phyloP scores from a whole-genome alignment of 495 filamentous ascomycete genomes.

The Margaritispora aquatica region DNA sequence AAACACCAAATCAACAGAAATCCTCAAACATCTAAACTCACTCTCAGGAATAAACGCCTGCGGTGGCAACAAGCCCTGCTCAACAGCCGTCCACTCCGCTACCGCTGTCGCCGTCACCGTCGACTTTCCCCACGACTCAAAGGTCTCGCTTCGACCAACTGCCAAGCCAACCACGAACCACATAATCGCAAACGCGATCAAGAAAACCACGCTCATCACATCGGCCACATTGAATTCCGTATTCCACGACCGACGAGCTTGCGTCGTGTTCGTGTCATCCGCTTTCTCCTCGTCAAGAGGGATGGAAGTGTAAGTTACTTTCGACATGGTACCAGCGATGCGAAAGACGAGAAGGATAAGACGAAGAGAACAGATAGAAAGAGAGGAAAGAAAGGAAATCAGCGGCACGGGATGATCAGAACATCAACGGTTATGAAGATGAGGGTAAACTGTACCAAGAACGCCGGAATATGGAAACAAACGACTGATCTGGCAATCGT shows the following conservation, averaged over 20 bases:
- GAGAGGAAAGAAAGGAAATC: neutral
- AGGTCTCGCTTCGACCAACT: conserved; percentile 4
- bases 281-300: conserved; percentile 16
- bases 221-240: neutral
- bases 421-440: neutral
- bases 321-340: neutral
- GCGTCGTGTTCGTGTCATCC: neutral
- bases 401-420: neutral
- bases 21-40: too few species aligned
- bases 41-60: conserved; percentile 18
- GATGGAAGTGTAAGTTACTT: conserved; percentile 8
- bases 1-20: too few species aligned
- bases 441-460: neutral
- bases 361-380: neutral
- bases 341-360: too few species aligned
- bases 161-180: conserved; percentile 9
- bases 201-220: neutral
- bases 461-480: neutral
- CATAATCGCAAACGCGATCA: neutral
- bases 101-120: too few species aligned
- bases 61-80: conserved; percentile 9
- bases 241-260: neutral
- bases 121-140: neutral
- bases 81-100: neutral
- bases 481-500: neutral